Base-by-base conservation (phyloP, 768 basidiomycete genomes). In the Boletus pseudo-olivaceus region DNA sequence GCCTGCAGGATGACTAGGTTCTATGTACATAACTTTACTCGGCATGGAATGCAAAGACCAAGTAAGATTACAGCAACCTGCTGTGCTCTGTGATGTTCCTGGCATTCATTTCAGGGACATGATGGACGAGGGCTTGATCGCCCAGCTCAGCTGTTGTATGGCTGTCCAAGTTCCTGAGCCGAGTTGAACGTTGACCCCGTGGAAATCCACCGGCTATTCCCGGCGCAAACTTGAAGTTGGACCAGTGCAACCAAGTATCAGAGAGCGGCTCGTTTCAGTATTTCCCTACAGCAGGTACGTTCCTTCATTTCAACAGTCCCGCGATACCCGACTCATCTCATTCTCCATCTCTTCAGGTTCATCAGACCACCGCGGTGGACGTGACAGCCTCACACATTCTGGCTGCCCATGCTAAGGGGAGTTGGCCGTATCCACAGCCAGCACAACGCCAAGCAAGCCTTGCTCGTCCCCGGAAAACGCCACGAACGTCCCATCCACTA, bases 371-470 rank as follows among this genome's bases (percentile, higher is more conserved):
- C 67, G 71, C 68, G 72, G 71, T 66, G 65, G 65, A 66, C 66
- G 65, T 62, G 70, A 63, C 64, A 59, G 63, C 64, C 70, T 62
- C 66, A 61, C 63, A 58, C 70, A 53, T 60, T 62, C 77, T 76
- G 77, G 76, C 79, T 82, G 83, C 83, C 82, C 82, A 88, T 88
- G 86, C 85, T 83, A 73, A 82, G 79, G 82, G 81, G 80, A 74
- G 78, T 74, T 66, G 70, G 76, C 65, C 74, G 78, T 72, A 72
- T 76, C 70, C 76, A 72, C 74, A 81, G 79, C 73, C 78, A 73
- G 71, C 76, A 76, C 70, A 76, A 76, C 73, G 69, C 81, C 69
- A 74, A 78, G 61, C 75, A 73, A 58, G 70, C 69, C 59, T 55
- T 66, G 50, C 57, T 65, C 61, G 58, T 59, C 44, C 55, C 63